Conservation (phyloP, 2,329 filamentous ascomycete species). For the Fusarium buxicola region DNA sequence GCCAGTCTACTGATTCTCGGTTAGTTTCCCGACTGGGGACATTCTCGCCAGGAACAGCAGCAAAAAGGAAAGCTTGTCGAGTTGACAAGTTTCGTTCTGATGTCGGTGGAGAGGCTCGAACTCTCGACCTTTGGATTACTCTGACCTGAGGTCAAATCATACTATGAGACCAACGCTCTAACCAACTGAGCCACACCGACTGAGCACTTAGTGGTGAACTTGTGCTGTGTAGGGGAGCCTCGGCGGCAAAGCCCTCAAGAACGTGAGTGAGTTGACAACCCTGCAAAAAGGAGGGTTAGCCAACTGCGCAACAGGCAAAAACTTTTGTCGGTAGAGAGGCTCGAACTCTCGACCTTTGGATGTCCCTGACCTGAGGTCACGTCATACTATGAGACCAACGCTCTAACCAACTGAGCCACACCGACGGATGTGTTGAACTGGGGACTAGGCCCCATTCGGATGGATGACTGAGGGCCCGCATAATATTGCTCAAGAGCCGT, state of each 20-base stretch:
- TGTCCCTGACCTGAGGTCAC: slow-evolving; percentile 39
- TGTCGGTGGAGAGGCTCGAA: slow-evolving; percentile 44
- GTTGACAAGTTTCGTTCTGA: neutral
- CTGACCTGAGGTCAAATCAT: slow-evolving; percentile 35
- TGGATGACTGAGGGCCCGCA: slow-evolving; percentile 1
- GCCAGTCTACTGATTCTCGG: no score
- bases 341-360: slow-evolving; percentile 49
- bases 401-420: slow-evolving; percentile 48
- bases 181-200: slow-evolving; percentile 42
- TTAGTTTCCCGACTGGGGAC: neutral
- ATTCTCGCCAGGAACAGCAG: neutral
- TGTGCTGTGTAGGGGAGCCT: slow-evolving; percentile 1
- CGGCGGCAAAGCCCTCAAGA: neutral
- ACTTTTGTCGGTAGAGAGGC: slow-evolving; percentile 42
- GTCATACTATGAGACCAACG: slow-evolving; percentile 48
- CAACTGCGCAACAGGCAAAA: slow-evolving; percentile 9
- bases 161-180: slow-evolving; percentile 43
- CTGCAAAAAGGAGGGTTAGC: neutral
- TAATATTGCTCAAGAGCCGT: slow-evolving; percentile 7
- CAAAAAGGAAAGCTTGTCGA: slow-evolving; percentile 10
- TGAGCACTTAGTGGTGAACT: neutral
- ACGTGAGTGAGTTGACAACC: neutral
- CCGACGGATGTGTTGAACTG: slow-evolving; percentile 26
- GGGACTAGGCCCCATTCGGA: slow-evolving; percentile 23
- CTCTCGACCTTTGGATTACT: slow-evolving; percentile 42